Percentiles rank a stretch among this genome's conserved stretches.
Conservation (phyloP, 208 protist genomes). For the Entamoeba invadens region DNA sequence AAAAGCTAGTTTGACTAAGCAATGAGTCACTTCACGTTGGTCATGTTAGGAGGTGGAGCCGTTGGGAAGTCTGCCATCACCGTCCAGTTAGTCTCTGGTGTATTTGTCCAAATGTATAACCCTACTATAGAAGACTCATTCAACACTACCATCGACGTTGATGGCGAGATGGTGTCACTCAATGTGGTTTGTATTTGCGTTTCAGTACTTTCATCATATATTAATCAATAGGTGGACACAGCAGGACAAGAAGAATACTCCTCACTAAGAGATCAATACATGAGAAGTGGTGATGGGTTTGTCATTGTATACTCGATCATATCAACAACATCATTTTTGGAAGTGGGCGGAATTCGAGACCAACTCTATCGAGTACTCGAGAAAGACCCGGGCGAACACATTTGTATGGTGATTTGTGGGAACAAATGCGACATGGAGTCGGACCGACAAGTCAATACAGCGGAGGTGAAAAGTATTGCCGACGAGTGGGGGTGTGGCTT, state of each 20-base stretch:
- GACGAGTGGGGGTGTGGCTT: constrained; percentile 24
- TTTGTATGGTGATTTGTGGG: constrained; percentile 45
- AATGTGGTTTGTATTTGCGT: constrained; percentile 63
- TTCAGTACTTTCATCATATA: too few relatives aligned
- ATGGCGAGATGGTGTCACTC: constrained; percentile 44
- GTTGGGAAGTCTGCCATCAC: constrained; percentile 13
- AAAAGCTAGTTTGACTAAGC: too few relatives aligned
- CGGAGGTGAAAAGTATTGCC: constrained; percentile 33
- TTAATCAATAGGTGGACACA: too few relatives aligned
- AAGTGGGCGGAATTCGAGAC: constrained; percentile 47
- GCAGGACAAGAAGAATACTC: constrained; percentile 54
- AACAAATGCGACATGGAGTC: constrained; percentile 45
- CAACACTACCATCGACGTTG: constrained; percentile 47
- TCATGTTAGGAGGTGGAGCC: not conserved
- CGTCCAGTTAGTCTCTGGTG: not conserved
- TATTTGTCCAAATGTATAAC: constrained; percentile 40
- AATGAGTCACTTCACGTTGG: not conserved
- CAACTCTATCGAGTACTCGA: constrained; percentile 51
- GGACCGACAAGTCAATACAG: constrained; percentile 30
- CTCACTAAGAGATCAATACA: not conserved
- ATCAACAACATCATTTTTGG: constrained; percentile 44
- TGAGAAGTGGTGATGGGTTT: not conserved
- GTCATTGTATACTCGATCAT: constrained; percentile 21
- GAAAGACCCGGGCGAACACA: constrained; percentile 20
- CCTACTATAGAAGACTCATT: constrained; percentile 59